Evolutionary conservation across 2,329 filamentous ascomycete species (phyloP).

Genomic region (Ophiocordyceps camponoti-leonardi): DNA sequence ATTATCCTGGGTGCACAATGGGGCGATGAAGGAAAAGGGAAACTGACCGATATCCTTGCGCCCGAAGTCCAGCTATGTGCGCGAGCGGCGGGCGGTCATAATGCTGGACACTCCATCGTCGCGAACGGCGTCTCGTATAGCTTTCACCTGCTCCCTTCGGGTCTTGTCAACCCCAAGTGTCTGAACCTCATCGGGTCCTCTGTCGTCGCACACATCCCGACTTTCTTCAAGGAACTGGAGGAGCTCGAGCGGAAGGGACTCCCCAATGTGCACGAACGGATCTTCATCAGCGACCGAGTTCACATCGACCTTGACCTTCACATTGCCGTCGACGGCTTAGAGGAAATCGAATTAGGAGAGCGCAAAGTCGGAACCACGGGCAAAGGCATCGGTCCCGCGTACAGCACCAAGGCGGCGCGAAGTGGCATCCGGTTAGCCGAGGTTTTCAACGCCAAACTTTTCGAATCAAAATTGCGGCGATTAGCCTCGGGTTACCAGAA

Average conservation of each 20-base stretch:
- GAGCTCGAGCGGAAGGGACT: slow-evolving; percentile 17
- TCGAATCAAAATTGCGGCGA: slow-evolving; percentile 47
- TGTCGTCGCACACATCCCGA: slow-evolving; percentile 41
- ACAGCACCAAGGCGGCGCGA: slow-evolving; percentile 16
- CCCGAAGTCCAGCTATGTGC: slow-evolving; percentile 14
- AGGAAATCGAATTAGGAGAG: slow-evolving; percentile 34
- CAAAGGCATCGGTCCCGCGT: slow-evolving; percentile 11
- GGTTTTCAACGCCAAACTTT: slow-evolving; percentile 47
- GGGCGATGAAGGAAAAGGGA: slow-evolving; percentile 22
- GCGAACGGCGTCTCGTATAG: slow-evolving; percentile 23
- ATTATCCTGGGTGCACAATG: slow-evolving; percentile 17
- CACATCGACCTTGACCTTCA: slow-evolving; percentile 51
- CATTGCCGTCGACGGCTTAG: slow-evolving; percentile 50
- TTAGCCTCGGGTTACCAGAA: slow-evolving; percentile 44
- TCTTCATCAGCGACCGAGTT: slow-evolving; percentile 45
- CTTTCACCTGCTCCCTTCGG: slow-evolving; percentile 49
- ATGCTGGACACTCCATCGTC: slow-evolving; percentile 10
- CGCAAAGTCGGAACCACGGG: slow-evolving; percentile 19
- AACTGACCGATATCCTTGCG: slow-evolving; percentile 17
- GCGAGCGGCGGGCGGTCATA: slow-evolving; percentile 16
- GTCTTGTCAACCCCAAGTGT: slow-evolving; percentile 51
- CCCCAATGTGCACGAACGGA: slow-evolving; percentile 19
- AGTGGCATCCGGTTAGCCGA: slow-evolving; percentile 51
- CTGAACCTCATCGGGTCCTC: slow-evolving; percentile 60
- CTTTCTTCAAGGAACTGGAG: slow-evolving; percentile 23